Evolutionary conservation across 2,329 filamentous ascomycete species (phyloP).

Genomic region (Venturia nashicola): DNA sequence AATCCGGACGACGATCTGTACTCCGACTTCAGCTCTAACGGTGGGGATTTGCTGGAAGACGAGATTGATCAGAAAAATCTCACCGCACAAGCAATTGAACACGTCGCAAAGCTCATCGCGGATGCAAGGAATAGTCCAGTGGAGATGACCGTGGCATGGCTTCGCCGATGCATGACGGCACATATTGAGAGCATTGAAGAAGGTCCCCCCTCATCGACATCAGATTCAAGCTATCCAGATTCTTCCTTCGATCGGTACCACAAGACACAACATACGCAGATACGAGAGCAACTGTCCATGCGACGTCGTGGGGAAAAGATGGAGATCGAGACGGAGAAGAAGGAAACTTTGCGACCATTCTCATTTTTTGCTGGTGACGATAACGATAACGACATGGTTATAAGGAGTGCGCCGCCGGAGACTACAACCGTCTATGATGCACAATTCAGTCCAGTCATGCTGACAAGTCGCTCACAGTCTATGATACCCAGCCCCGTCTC

Average conservation of each 20-base stretch:
- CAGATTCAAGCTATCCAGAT: neutral
- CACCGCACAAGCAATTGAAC: constrained; percentile 1
- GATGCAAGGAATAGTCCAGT: neutral
- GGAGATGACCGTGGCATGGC: neutral
- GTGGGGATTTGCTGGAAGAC: neutral
- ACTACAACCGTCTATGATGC: neutral
- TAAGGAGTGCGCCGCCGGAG: neutral
- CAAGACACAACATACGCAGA: neutral
- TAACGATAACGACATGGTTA: neutral
- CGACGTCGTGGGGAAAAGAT: neutral
- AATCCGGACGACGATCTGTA: neutral
- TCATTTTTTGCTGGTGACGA: constrained; percentile 9
- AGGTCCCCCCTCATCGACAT: neutral
- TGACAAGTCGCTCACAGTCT: neutral
- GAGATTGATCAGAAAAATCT: constrained; percentile 7
- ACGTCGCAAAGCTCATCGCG: constrained; percentile 7
- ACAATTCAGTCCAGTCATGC: neutral
- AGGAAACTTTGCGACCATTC: neutral
- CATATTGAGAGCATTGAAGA: neutral
- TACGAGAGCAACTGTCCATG: neutral
- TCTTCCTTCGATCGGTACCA: neutral
- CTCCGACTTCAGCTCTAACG: constrained; percentile 6
- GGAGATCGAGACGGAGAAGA: constrained; percentile 1
- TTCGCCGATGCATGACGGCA: neutral
- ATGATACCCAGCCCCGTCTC: neutral